Base-by-base conservation (phyloP, 495 filamentous ascomycete genomes). In the Patellaria atrata region DNA sequence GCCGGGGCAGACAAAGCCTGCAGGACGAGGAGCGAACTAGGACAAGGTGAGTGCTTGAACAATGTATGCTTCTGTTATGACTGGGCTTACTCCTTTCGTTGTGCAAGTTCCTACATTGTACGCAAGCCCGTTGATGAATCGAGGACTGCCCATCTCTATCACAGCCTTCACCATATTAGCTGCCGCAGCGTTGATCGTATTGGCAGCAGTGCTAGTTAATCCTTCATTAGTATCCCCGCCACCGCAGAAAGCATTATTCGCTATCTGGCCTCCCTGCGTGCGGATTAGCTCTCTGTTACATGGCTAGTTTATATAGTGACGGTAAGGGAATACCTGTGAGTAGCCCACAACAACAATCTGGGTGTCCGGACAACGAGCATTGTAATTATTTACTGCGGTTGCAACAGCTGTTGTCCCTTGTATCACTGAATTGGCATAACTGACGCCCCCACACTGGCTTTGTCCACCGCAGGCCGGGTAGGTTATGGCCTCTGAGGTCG, bases 131-230 rank as follows among this genome's bases (percentile, higher is more conserved):
- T 35, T 47, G 4, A 55, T 51, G 53, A 68, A 63, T 23, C 66
- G 61, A 3, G 73, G 73, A 40, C 72, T 68, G 19, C 71, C 73
- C 68, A 73, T 70, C 46, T 73, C 68, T 47, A 77, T 77, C 22
- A 61, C 68, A 5, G 64, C 73, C 50, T 72, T 75, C 41, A 72
- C 59, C 55, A 61, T 64, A 22, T 52, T 59, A 4, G 65, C 52
- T 4, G 60, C 61, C 10, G 56, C 48, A 0, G 62, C 58, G 4
- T 63, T 55, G 22, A 70, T 54, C 5, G 52, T 59, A 14, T 69
- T 56, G 13, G 33, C 38, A 1, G 64, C 59, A 2, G 53, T 62
- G 33, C 64, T 65, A 16, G 55, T 55, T 19, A 65, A 45, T 1
- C 67, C 68, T 14, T 64, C 47, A 31, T 68, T 68, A 1, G 63